Evolutionary conservation across 768 basidiomycete genomes (phyloP).

Genomic region (Xerocomellus intermedius): DNA sequence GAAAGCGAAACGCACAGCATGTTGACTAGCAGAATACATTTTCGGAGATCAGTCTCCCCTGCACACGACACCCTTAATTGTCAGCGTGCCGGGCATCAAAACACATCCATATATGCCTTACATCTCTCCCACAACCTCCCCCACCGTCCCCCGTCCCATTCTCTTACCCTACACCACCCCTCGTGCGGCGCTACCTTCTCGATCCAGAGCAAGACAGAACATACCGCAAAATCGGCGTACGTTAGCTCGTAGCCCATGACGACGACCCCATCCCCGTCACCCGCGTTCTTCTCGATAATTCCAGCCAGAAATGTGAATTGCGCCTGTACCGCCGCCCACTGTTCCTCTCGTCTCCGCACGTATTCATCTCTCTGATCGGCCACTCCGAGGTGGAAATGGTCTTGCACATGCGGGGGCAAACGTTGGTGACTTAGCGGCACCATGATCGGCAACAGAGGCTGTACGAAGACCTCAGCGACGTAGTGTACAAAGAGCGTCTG

Average conservation of each 20-base stretch:
- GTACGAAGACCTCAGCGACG: constrained; percentile 61
- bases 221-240: constrained; percentile 74
- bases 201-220: constrained; percentile 72
- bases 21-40: not conserved
- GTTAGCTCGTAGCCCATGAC: constrained; percentile 64
- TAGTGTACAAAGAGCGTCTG: constrained; percentile 71
- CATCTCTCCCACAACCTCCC: constrained; percentile 59
- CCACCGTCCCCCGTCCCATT: constrained; percentile 74
- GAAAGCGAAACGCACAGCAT: no score
- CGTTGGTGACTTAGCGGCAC: constrained; percentile 64
- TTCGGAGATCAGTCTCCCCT: not conserved
- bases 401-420: constrained; percentile 53
- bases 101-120: constrained; percentile 65
- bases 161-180: constrained; percentile 65
- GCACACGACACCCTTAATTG: not conserved
- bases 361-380: not conserved
- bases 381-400: constrained; percentile 40
- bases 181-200: constrained; percentile 71
- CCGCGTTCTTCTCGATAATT: constrained; percentile 65
- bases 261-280: constrained; percentile 62
- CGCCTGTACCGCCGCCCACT: constrained; percentile 61
- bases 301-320: constrained; percentile 65
- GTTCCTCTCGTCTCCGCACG: constrained; percentile 53
- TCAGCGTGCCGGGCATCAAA: constrained; percentile 30
- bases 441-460: constrained; percentile 68